A percentile compares a stretch with the other conserved stretches of the same genome.
These are phyloP conservation scores for Basidioascus undulatus DNA, from an alignment of 768 basidiomycete genomes.

Conservation along the genomic window DNA sequence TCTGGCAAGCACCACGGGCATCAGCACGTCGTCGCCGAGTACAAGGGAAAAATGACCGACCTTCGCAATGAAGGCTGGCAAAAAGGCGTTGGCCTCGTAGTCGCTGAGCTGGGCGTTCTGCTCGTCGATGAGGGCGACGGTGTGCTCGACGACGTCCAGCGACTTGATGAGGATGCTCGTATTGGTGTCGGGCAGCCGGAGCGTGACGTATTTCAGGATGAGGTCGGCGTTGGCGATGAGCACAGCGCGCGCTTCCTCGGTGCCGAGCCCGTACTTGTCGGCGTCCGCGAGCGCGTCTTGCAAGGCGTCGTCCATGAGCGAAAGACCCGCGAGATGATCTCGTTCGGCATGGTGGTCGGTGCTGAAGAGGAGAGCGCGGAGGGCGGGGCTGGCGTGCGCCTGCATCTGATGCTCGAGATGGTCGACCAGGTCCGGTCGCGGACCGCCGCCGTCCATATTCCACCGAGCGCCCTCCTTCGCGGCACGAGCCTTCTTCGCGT, in stretches of 20 bases:
- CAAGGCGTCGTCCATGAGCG: constrained; percentile 41
- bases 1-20: constrained; percentile 24
- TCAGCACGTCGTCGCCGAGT: neutral
- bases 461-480: constrained; percentile 55
- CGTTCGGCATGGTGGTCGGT: constrained; percentile 88
- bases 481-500: constrained; percentile 39
- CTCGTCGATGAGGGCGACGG: constrained; percentile 47
- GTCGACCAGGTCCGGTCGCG: constrained; percentile 67
- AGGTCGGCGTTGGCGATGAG: constrained; percentile 76
- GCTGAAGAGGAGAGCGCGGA: constrained; percentile 62
- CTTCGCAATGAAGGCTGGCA: constrained; percentile 74
- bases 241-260: constrained; percentile 31
- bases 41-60: constrained; percentile 21
- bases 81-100: constrained; percentile 60
- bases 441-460: constrained; percentile 64
- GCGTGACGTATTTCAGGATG: constrained; percentile 74
- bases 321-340: constrained; percentile 61
- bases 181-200: constrained; percentile 72
- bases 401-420: constrained; percentile 81
- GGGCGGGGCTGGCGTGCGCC: constrained; percentile 45
- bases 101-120: constrained; percentile 60
- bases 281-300: constrained; percentile 27
- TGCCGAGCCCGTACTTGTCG: constrained; percentile 25
- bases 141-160: constrained; percentile 58
- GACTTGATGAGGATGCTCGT: constrained; percentile 71